Base-by-base conservation (phyloP, 1,284 basidiomycete genomes). In the Austropuccinia psidii region DNA sequence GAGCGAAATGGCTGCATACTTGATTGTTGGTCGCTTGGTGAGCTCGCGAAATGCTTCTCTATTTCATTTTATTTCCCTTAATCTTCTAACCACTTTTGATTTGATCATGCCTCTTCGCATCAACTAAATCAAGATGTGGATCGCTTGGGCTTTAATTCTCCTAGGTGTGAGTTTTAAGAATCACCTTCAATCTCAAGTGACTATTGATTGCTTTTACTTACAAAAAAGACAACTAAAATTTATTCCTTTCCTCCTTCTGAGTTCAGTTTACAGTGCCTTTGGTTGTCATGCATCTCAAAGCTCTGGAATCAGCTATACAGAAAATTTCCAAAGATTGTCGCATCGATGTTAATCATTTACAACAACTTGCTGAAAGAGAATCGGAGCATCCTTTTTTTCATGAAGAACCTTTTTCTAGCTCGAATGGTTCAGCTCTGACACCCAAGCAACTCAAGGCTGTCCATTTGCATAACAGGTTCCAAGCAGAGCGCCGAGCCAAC, bases 321-420 rank as follows among this genome's bases (percentile, higher is more conserved):
- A 64, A 35, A 43, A 64, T 64, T 17, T 41, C 61, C 8, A 43
- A 41, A 15, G 61, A 64, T 47, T 64, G 39, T 33, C 31, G 49
- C 45, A 64, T 64, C 17, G 61, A 64, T 64, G n/a, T n/a, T n/a
- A n/a, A n/a, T n/a, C n/a, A n/a, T n/a, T 49, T 64, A 19, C 43
- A 64, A n/a, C 57, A 37, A 5, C 39, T 21, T 24, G 41, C 61
- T 33, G 29, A 41, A 4, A 43, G 43, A 13, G 49, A 33, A 15
- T 47, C 49, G 11, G 61, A 64, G 24, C 13, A 41, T 47, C 43
- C 33, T 33, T 19, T 45, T 21, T 11, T 27, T 21, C n/a, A 27
- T 31, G 61, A 64, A 31, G 27, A 64, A 31, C 61, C 61, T 6
- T 64, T 64, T 64, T 64, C 41, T 64, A 45, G 61, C 33, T 45